Base-by-base conservation (phyloP, 805 yeast species). In the Wickerhamiella sorbophila region DNA sequence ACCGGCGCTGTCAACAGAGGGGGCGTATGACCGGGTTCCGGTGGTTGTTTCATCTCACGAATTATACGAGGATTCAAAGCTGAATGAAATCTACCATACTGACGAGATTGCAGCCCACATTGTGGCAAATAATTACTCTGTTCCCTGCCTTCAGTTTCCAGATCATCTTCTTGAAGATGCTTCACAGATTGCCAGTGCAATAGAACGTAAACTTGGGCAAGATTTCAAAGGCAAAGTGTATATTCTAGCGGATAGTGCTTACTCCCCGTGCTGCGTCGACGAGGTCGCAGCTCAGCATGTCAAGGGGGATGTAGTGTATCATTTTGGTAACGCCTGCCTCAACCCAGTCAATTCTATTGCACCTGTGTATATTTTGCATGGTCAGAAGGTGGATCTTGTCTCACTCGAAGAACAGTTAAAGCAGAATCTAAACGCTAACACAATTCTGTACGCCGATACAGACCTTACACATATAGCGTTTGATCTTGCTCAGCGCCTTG, bases 231-330 rank as follows among this genome's bases (percentile, higher is more conserved):
- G 54, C 17, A 54, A 53, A 39, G 69, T 80, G 9, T 88, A 88
- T 82, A 73, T 88, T 15, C 63, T 91, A 31, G 98, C 97, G 0
- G 98, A 91, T 55, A 88, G 98, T 0, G 85, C 96, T 0, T 91
- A 91, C 54, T 83, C 95, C 22, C 69, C 95, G 1, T 91, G 98
- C 60, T 91, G 98, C 62, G 79, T 88, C 9, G 98, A 91, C 59
- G 96, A 87, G 55, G 93, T 88, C 21, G 97, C 98, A 0, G 94
- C 95, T 1, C 87, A 82, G 55, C 98, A 91, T 59, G 93, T 88
- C 14, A 56, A 65, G 5, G 86, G 91, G 5, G 95, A 88, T 48
- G 61, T 81, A 4, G 84, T 91, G 22, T 75, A 87, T 1, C 98
- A 91, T 60, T 84, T 87, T 60, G 98, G 98, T 2, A 94, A 85